A percentile compares a stretch with the other conserved stretches of the same genome.
Conservation (phyloP, 306 rosid genomes). For the Vigna unguiculata region DNA sequence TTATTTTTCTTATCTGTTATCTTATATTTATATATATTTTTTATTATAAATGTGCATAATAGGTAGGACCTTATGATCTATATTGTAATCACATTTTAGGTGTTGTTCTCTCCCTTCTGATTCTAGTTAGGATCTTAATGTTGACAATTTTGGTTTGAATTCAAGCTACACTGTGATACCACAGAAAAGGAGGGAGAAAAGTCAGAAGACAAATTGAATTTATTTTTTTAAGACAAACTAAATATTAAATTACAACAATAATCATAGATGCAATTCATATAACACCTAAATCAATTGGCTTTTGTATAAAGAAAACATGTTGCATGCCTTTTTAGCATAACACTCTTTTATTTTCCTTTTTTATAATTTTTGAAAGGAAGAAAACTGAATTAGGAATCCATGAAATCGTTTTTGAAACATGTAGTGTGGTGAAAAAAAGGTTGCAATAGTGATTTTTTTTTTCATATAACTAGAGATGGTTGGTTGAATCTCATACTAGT, state of each 20-base stretch:
- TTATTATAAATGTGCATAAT: not conserved
- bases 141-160: not conserved
- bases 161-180: not conserved
- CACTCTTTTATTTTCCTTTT: conserved; percentile 28
- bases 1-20: not conserved
- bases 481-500: not conserved
- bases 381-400: not conserved
- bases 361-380: not conserved
- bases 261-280: not conserved
- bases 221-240: not conserved
- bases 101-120: not conserved
- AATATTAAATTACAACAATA: conserved; percentile 20
- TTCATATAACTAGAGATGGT: not conserved
- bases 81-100: not conserved
- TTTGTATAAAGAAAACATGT: not conserved
- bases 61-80: not conserved
- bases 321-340: not conserved
- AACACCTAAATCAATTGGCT: not conserved
- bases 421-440: conserved; percentile 9
- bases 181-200: not conserved
- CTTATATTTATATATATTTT: not conserved
- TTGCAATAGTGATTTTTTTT: conserved; percentile 11
- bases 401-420: conserved; percentile 15
- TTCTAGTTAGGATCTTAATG: not conserved
- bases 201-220: not conserved